Conservation (phyloP, 805 yeast species). For the Yarrowia deformans region DNA sequence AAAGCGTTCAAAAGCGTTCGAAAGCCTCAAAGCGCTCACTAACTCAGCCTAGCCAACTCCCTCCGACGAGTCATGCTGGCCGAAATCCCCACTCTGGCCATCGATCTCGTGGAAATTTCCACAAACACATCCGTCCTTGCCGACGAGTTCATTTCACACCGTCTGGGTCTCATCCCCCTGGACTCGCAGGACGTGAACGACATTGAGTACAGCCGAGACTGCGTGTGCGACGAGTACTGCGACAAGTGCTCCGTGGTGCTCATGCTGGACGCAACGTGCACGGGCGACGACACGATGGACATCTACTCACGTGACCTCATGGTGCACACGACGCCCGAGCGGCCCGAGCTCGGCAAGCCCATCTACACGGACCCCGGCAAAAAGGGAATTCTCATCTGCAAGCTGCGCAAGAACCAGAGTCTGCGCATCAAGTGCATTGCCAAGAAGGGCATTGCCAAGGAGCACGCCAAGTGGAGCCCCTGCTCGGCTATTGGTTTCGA, state of each 20-base stretch:
- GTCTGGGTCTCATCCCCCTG: conserved; percentile 91
- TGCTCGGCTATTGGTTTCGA: conserved; percentile 95
- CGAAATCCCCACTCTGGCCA: conserved; percentile 96
- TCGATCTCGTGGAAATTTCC: conserved; percentile 94
- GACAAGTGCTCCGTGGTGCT: conserved; percentile 91
- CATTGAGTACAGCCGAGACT: conserved; percentile 82
- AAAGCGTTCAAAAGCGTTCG: too few relatives aligned
- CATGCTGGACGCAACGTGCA: conserved; percentile 86
- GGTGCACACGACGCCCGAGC: conserved; percentile 55
- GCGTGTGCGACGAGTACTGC: conserved; percentile 98
- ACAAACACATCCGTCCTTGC: conserved; percentile 93
- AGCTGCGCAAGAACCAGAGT: conserved; percentile 91
- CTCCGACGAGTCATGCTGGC: conserved; percentile 90
- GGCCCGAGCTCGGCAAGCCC: conserved; percentile 71
- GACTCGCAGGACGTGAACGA: conserved; percentile 83
- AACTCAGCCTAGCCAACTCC: conserved; percentile 75
- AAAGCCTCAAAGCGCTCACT: conserved; percentile 1
- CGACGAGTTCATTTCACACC: conserved; percentile 94
- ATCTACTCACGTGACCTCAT: conserved; percentile 85
- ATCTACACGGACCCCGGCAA: conserved; percentile 77
- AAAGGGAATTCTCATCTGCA: conserved; percentile 89
- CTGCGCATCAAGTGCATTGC: conserved; percentile 90
- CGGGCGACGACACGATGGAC: conserved; percentile 83
- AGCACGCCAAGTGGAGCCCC: conserved; percentile 99
- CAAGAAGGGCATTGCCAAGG: conserved; percentile 95